phyloP scores from a whole-genome alignment of 2,329 filamentous ascomycete genomes.

The Trichoderma citrinoviride region DNA sequence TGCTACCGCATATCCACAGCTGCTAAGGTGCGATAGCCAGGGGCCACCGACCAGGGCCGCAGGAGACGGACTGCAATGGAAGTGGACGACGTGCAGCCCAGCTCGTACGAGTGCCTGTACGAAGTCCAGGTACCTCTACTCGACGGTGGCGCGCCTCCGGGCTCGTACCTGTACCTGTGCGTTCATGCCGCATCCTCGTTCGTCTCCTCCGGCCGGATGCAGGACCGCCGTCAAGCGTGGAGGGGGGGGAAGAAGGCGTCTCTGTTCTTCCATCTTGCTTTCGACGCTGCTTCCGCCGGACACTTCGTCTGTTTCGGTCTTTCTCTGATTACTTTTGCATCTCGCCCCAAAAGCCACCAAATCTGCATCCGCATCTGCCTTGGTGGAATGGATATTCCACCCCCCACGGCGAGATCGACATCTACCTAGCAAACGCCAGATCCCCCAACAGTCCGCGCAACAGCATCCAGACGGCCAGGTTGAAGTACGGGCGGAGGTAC shows the following conservation, averaged over 20 bases:
- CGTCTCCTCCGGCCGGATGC: constrained; percentile 15
- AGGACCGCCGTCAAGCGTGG: constrained; percentile 13
- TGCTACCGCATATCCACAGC: constrained; percentile 15
- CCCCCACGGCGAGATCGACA: constrained; percentile 12
- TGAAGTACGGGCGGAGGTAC: neutral
- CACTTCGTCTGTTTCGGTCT: neutral
- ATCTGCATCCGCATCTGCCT: neutral
- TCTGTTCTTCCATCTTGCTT: neutral
- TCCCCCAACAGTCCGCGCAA: constrained; percentile 9
- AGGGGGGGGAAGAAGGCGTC: constrained; percentile 12
- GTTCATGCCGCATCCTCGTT: constrained; percentile 4
- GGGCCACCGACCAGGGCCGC: constrained; percentile 15
- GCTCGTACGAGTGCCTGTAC: too few relatives aligned
- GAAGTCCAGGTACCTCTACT: too few relatives aligned
- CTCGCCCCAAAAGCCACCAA: neutral
- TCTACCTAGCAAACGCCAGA: constrained; percentile 15
- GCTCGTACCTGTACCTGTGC: constrained; percentile 1
- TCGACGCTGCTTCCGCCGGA: neutral
- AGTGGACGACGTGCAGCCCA: neutral
- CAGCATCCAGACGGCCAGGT: constrained; percentile 1
- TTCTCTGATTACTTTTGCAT: neutral
- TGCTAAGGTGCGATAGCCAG: constrained; percentile 16
- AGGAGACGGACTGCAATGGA: constrained; percentile 18
- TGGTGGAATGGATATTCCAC: neutral
- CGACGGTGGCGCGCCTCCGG: constrained; percentile 2